phyloP scores from a whole-genome alignment of 805 yeast genomes.

The Cyberlindnera mississippiensis region DNA sequence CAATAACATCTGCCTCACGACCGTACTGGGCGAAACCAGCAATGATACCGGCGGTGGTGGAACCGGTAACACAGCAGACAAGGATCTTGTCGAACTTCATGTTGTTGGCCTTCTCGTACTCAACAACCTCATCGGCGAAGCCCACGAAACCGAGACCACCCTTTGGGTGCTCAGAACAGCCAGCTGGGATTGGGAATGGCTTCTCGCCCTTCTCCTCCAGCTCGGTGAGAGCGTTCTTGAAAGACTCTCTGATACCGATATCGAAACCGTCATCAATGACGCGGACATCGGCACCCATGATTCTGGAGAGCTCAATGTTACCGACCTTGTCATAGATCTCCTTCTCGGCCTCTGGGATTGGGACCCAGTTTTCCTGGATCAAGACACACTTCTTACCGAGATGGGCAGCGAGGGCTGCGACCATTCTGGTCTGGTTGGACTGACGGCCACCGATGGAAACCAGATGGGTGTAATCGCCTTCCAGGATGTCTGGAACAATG shows the following conservation, averaged over 20 bases:
- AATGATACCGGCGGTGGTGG: conserved; percentile 19
- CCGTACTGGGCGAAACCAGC: conserved; percentile 20
- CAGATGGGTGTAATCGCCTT: conserved; percentile 18
- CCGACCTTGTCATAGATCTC: conserved; percentile 18
- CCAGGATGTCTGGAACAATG: conserved; percentile 19
- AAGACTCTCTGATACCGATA: conserved; percentile 19
- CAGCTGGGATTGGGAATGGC: conserved; percentile 18
- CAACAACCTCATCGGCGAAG: conserved; percentile 15
- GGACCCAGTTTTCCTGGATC: conserved; percentile 21
- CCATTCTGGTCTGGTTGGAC: conserved; percentile 20
- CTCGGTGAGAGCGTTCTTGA: conserved; percentile 14
- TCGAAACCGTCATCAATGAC: conserved; percentile 18
- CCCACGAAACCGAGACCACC: conserved; percentile 20
- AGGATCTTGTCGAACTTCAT: conserved; percentile 18
- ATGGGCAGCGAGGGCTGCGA: conserved; percentile 18
- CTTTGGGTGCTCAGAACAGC: conserved; percentile 19
- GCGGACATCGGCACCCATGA: conserved; percentile 21
- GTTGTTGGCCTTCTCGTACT: conserved; percentile 11
- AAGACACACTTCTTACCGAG: conserved; percentile 18
- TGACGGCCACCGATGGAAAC: conserved; percentile 20
- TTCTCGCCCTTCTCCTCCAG: conserved; percentile 14
- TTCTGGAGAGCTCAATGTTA: conserved; percentile 18
- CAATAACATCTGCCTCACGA: conserved; percentile 17
- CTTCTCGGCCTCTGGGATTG: conserved; percentile 20
- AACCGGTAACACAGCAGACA: conserved; percentile 19